Percentiles rank a stretch among this genome's conserved stretches.
phyloP scores from a whole-genome alignment of 441 rosid species.

The Macaranga tanarius region DNA sequence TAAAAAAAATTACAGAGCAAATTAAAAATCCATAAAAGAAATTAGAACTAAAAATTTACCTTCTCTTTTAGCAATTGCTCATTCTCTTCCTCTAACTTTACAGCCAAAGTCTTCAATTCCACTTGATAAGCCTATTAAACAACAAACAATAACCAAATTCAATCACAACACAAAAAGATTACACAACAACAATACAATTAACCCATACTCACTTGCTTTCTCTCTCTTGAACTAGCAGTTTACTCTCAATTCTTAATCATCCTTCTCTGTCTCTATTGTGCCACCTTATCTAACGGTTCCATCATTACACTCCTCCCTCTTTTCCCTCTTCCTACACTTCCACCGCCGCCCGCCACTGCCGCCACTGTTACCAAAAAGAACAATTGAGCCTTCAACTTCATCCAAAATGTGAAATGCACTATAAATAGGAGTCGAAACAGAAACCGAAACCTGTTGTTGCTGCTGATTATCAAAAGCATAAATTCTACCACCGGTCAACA shows the following conservation, averaged over 20 bases:
- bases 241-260: conserved; percentile 97
- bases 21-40: too few species aligned
- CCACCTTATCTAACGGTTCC: conserved; percentile 80
- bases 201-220: conserved; percentile 60
- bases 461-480: conserved; percentile 40
- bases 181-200: background rate
- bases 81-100: conserved; percentile 71
- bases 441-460: background rate
- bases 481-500: conserved; percentile 43
- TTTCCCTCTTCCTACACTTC: conserved; percentile 53
- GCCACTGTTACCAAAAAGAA: conserved; percentile 53
- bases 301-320: conserved; percentile 54
- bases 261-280: conserved; percentile 86
- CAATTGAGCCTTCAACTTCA: conserved; percentile 48
- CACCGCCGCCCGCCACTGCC: conserved; percentile 23
- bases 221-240: conserved; percentile 90
- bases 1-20: too few species aligned
- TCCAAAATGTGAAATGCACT: conserved; percentile 44
- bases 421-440: conserved; percentile 22
- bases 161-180: background rate
- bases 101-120: conserved; percentile 70
- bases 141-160: background rate
- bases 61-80: conserved; percentile 66
- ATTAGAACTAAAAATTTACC: conserved; percentile 32
- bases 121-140: conserved; percentile 67